Conservation (phyloP, 805 yeast genomes). For the Saturnispora kantuleensis region DNA sequence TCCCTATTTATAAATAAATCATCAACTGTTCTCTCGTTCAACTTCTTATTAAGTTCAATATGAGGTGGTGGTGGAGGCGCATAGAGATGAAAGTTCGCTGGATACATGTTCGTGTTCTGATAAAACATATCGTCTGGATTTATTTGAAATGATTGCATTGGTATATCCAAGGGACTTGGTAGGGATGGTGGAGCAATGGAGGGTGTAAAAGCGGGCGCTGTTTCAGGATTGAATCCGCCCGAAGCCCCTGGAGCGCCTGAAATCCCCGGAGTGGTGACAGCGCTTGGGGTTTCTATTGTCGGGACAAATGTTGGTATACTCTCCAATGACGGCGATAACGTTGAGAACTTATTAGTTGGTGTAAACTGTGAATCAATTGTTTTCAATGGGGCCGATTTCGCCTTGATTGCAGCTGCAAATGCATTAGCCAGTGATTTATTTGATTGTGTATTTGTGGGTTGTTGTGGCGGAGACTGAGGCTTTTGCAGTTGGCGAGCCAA, state of each 20-base stretch:
- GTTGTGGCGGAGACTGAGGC: slow-evolving; percentile 5
- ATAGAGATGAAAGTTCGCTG: slow-evolving; percentile 75
- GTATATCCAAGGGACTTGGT: slow-evolving; percentile 25
- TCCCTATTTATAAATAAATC: slow-evolving; percentile 65
- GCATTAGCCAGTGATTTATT: slow-evolving; percentile 6
- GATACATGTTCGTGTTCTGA: slow-evolving; percentile 32
- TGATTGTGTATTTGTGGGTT: slow-evolving; percentile 10
- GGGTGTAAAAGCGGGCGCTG: slow-evolving; percentile 26
- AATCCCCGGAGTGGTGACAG: not conserved
- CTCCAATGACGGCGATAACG: slow-evolving; percentile 39
- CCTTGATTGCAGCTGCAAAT: slow-evolving; percentile 4
- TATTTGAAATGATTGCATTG: not conserved
- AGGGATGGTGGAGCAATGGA: slow-evolving; percentile 23
- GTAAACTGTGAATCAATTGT: slow-evolving; percentile 3
- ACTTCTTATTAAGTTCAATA: slow-evolving; percentile 44
- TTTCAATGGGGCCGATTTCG: slow-evolving; percentile 5
- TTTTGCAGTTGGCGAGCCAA: slow-evolving; percentile 20
- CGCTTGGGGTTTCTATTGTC: slow-evolving; percentile 8
- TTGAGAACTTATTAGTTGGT: slow-evolving; percentile 30
- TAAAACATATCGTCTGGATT: slow-evolving; percentile 21
- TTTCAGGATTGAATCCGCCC: slow-evolving; percentile 21
- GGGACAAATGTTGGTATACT: slow-evolving; percentile 41
- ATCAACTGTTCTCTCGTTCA: slow-evolving; percentile 63
- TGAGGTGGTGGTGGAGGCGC: slow-evolving; percentile 86
- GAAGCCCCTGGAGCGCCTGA: not conserved